These are phyloP conservation scores for Chlorophyllum brunneum DNA, from an alignment of 768 basidiomycete species.

Conservation along the genomic window DNA sequence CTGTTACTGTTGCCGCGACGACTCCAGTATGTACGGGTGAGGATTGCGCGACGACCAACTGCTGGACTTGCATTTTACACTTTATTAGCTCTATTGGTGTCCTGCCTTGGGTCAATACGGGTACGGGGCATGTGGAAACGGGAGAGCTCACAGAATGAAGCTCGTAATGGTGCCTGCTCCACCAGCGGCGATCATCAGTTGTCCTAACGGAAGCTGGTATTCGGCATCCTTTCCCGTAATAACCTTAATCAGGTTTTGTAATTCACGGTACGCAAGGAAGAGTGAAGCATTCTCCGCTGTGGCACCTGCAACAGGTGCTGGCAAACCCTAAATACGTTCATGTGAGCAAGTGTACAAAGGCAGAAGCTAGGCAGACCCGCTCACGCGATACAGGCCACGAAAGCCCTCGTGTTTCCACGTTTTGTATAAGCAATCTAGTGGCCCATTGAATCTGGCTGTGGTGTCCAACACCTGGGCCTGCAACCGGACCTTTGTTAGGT, in stretches of 20 bases:
- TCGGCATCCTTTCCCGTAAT: conserved; percentile 24
- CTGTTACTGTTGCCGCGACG: conserved; percentile 12
- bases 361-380: conserved; percentile 22
- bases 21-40: conserved; percentile 17
- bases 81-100: conserved; percentile 95
- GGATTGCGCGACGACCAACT: conserved; percentile 14
- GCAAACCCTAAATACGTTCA: conserved; percentile 67
- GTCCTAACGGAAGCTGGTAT: conserved; percentile 47
- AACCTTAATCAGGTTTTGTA: conserved; percentile 56
- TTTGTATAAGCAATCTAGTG: conserved; percentile 79
- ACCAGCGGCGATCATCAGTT: conserved; percentile 76
- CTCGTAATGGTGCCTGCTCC: conserved; percentile 87
- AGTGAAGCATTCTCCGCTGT: conserved; percentile 90
- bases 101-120: conserved; percentile 31
- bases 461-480: conserved; percentile 79
- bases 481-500: conserved; percentile 90
- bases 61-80: conserved; percentile 90
- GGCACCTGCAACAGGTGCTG: conserved; percentile 87
- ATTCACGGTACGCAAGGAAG: conserved; percentile 82
- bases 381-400: conserved; percentile 81
- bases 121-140: not conserved
- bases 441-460: conserved; percentile 64
- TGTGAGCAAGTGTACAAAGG: not conserved
- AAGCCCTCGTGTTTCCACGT: conserved; percentile 83
- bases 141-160: conserved; percentile 70